These are phyloP conservation scores for Beauveria sp. DNA, from an alignment of 2,329 filamentous ascomycete species.

Conservation along the genomic window DNA sequence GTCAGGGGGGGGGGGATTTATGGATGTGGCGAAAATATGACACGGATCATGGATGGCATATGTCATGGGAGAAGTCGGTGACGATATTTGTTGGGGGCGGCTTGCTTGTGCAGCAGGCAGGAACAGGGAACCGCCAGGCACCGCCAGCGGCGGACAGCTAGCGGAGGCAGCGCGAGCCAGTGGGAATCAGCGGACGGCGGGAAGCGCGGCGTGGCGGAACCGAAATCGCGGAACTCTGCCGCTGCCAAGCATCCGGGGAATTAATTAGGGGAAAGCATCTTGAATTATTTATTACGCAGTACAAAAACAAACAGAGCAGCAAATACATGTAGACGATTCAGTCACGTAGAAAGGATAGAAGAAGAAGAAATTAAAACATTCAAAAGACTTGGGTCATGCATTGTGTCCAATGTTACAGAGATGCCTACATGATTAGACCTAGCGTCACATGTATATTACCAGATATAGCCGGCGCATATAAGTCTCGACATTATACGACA, in stretches of 20 bases:
- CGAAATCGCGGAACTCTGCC: not conserved
- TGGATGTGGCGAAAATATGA: slow-evolving; percentile 4
- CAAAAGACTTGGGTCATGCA: too few relatives aligned
- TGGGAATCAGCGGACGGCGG: not conserved
- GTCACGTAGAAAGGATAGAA: too few relatives aligned
- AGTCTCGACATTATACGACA: not conserved
- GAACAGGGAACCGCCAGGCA: slow-evolving; percentile 6
- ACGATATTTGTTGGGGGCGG: slow-evolving; percentile 11
- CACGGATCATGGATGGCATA: not conserved
- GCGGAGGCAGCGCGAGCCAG: not conserved
- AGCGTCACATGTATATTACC: not conserved
- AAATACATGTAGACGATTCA: not conserved
- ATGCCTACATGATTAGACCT: too few relatives aligned
- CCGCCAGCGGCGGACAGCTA: not conserved
- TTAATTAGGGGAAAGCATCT: not conserved
- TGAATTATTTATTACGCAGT: not conserved
- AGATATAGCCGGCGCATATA: not conserved
- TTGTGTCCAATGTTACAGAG: too few relatives aligned
- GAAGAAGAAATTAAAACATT: too few relatives aligned
- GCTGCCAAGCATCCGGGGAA: not conserved
- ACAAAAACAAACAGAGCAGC: not conserved
- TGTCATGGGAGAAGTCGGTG: slow-evolving; percentile 5
- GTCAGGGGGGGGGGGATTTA: not conserved
- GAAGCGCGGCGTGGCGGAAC: not conserved
- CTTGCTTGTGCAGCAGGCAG: not conserved